Evolutionary conservation across 345 rosid species (phyloP).

Genomic region (Excoecaria cochinchinensis): DNA sequence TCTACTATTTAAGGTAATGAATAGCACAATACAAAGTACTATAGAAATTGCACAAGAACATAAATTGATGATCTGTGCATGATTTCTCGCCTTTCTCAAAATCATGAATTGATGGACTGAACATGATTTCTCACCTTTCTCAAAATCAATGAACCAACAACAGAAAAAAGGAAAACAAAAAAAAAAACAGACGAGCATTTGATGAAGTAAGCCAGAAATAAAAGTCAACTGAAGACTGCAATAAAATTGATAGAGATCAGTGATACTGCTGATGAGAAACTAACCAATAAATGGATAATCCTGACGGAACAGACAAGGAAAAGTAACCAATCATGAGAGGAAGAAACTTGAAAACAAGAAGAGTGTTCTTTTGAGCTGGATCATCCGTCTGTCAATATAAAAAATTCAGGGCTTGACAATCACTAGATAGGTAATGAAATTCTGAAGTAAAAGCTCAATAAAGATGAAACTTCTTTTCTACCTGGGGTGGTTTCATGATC

Average conservation of each 20-base stretch:
- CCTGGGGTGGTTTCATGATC: conserved; percentile 99
- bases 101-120: not conserved
- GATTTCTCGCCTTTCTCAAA: not conserved
- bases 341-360: conserved; percentile 91
- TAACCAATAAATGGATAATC: conserved; percentile 92
- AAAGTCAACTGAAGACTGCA: not conserved
- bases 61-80: not conserved
- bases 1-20: not conserved
- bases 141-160: not conserved
- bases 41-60: too few species aligned
- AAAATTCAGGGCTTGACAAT: conserved; percentile 12
- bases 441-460: conserved; percentile 7
- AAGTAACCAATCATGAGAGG: conserved; percentile 99
- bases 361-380: conserved; percentile 94
- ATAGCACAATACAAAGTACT: not conserved
- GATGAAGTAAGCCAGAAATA: not conserved
- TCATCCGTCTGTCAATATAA: conserved; percentile 76
- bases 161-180: not conserved
- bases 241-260: not conserved
- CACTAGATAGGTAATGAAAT: conserved; percentile 3
- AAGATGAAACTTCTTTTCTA: conserved; percentile 30
- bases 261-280: conserved; percentile 39
- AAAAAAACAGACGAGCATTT: not conserved
- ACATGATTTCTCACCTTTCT: not conserved
- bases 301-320: conserved; percentile 97